Base-by-base conservation (phyloP, 2,329 filamentous ascomycete species). In the Paracoccidioides brasiliensis region DNA sequence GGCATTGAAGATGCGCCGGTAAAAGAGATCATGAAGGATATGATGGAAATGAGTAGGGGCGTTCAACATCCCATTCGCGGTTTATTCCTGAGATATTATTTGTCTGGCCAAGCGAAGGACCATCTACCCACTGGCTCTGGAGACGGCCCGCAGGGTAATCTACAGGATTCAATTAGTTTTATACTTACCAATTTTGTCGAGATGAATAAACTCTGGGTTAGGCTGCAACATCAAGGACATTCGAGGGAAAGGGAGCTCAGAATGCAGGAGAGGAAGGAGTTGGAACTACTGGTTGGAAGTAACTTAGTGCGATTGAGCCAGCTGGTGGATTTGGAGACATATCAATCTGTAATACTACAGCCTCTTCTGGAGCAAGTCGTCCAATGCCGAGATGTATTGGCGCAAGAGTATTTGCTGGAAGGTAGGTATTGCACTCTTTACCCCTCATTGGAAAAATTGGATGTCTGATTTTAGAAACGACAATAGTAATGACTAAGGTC, bases 31-130 rank as follows among this genome's bases (percentile, higher is more conserved):
- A 98, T 98, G 93, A 98, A 98, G 74, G 93, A 98, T 72, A 98
- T 98, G 93, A 98, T 98, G 93, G 93, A 98, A 73, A 98, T 98
- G 93, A 97, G 90, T 73, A 82, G 93, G 60, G 93, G 93, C 56
- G 90, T 98, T 28, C 93, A 98, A 68, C 93, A 98, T 72, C 93
- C 93, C 14, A 90, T 96, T 60, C 88, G 93, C 56, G 93, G 93
- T 15, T 78, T 98, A 55, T 98, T 98, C 70, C 75, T 98, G 65
- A 84, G 93, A 67, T 98, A 98, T 73, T 98, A 96, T 69, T 80
- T 98, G 53, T 93, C 89, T 30, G 91, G 93, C 41, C 93, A 98
- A 74, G 91, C 93, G 42, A 81, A 93, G 65, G 93, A 98, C 71
- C 83, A 83, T 68, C 78, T 98, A 53, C 93, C 93, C 0, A 81